Evolutionary conservation across 2,329 filamentous ascomycete genomes (phyloP).

Genomic region (Xylariales sp.): DNA sequence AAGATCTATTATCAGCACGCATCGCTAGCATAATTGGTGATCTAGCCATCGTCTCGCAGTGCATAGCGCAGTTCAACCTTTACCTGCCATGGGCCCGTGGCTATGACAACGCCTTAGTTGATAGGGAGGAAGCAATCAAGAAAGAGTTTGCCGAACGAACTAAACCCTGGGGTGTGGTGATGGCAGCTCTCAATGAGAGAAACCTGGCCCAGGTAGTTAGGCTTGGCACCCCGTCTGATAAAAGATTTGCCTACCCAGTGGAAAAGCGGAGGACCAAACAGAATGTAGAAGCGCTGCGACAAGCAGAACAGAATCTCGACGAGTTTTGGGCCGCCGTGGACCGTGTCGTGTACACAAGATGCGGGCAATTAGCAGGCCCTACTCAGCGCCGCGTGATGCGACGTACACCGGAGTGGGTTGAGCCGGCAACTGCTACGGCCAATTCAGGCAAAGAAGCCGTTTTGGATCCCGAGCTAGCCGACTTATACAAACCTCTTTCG

Average conservation of each 20-base stretch:
- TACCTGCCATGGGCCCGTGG: slow-evolving; percentile 62
- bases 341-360: slow-evolving; percentile 29
- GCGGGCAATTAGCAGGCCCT: slow-evolving; percentile 42
- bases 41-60: slow-evolving; percentile 57
- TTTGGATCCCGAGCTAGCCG: not conserved
- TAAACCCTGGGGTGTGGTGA: slow-evolving; percentile 34
- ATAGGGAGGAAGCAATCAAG: slow-evolving; percentile 45
- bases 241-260: slow-evolving; percentile 34
- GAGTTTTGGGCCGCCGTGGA: slow-evolving; percentile 41
- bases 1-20: slow-evolving; percentile 53
- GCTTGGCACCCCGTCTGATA: slow-evolving; percentile 54
- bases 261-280: slow-evolving; percentile 41
- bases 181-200: slow-evolving; percentile 34
- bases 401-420: slow-evolving; percentile 62
- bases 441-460: slow-evolving; percentile 1
- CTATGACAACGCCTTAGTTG: slow-evolving; percentile 51
- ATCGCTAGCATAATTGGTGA: slow-evolving; percentile 56
- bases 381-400: slow-evolving; percentile 53
- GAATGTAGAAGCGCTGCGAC: slow-evolving; percentile 39
- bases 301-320: slow-evolving; percentile 43
- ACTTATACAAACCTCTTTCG: not conserved
- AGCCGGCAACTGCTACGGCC: slow-evolving; percentile 50
- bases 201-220: slow-evolving; percentile 47
- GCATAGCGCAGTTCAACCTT: slow-evolving; percentile 54
- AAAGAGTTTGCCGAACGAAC: slow-evolving; percentile 42